phyloP scores from a whole-genome alignment of 768 basidiomycete species.

The Leucosporidium yakuticum region DNA sequence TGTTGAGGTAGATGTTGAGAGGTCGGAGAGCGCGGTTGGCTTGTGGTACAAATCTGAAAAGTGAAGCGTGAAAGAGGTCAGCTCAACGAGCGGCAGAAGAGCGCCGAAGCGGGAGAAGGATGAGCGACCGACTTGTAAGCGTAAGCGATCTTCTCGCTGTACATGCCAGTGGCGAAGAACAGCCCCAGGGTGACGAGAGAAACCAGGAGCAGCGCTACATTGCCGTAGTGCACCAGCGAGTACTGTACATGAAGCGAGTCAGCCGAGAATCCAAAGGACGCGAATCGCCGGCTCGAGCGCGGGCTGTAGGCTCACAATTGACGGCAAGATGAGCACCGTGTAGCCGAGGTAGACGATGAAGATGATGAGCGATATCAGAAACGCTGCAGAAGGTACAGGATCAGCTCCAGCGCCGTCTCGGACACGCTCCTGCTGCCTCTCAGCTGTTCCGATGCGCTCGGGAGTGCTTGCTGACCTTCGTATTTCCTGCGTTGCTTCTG shows the following conservation, averaged over 20 bases:
- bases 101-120: conserved; percentile 2
- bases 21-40: conserved; percentile 85
- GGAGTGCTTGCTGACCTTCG: conserved; percentile 35
- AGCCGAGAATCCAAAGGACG: not conserved
- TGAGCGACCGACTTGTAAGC: conserved; percentile 66
- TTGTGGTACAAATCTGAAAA: conserved; percentile 82
- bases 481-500: conserved; percentile 36
- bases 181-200: conserved; percentile 82
- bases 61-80: not conserved
- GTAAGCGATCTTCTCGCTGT: conserved; percentile 90
- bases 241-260: conserved; percentile 25
- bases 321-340: conserved; percentile 66
- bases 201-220: conserved; percentile 75
- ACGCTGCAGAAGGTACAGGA: conserved; percentile 13
- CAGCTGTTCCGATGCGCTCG: not conserved
- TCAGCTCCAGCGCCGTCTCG: not conserved
- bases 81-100: not conserved
- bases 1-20: conserved; percentile 96
- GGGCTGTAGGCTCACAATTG: conserved; percentile 51
- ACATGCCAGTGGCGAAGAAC: conserved; percentile 96
- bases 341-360: conserved; percentile 42
- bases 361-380: conserved; percentile 32
- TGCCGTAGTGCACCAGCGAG: conserved; percentile 53
- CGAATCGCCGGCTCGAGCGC: too few species aligned
- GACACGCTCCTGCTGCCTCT: not conserved